Base-by-base conservation (phyloP, 2,329 filamentous ascomycete genomes). In the Zalaria sp. region DNA sequence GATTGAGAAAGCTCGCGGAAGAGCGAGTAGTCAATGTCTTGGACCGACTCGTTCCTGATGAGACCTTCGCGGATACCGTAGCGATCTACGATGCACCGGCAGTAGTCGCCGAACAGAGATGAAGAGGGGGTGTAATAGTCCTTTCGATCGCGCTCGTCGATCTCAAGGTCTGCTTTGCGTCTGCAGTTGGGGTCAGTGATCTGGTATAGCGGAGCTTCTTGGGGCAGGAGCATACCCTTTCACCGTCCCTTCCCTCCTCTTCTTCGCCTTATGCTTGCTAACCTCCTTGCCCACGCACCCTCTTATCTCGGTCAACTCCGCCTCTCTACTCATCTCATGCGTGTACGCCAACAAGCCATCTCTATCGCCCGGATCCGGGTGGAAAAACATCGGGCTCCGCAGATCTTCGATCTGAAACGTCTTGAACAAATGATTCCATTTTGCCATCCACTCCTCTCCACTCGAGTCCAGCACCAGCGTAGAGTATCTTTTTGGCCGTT, bases 331-430 rank as follows among this genome's bases (percentile, higher is more conserved):
- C 11, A 71, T 65, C 43, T 73, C 68, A 51, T 82, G 77, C 0
- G 81, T 72, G 58, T 79, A 83, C 1, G 77, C 79, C 25, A 88
- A 62, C 51, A 89, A 62, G 0, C 79, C 79, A 61, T 89, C 83
- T 2, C 82, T 68, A 57, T 89, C 83, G 1, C 73, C 67, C 0
- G 83, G 83, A 53, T 89, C 83, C 9, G 84, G 69, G 53, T 91
- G 83, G 64, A 86, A 89, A 53, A 88, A 82, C 79, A 89, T 83
- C 0, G 82, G 83, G 49, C 81, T 87, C 10, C 83, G 71, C 34
- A 91, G 63, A 51, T 87, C 75, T 1, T 72, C 68, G 37, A 89
- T 89, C 38, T 78, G 72, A 36, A 85, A 75, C 3, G 71, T 73
- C 28, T 69, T 65, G 59, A 89, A 89, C 3, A 81, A 69, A 9